phyloP scores from a whole-genome alignment of 2,329 filamentous ascomycete species.

The Fusarium incarnatum region DNA sequence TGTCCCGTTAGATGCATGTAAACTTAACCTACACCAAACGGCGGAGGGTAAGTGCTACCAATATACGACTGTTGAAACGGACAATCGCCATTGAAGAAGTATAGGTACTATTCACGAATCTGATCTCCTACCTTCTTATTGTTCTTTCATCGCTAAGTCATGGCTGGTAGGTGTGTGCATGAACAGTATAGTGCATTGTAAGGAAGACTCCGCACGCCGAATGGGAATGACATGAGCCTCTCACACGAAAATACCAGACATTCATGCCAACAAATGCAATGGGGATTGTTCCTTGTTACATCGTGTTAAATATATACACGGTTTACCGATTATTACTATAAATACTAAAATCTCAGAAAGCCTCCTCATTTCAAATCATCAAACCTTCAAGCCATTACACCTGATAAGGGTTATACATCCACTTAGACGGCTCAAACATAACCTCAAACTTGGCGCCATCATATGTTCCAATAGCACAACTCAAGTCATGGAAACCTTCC shows the following conservation, averaged over 20 bases:
- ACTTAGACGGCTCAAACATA: constrained; percentile 68
- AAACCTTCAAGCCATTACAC: constrained; percentile 17
- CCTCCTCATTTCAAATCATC: neutral
- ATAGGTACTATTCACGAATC: too few species aligned
- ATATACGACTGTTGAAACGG: neutral
- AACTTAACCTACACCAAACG: neutral
- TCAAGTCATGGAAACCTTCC: constrained; percentile 77
- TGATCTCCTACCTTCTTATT: too few species aligned
- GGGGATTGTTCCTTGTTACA: constrained; percentile 12
- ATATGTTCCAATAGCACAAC: constrained; percentile 77
- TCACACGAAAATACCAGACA: too few species aligned
- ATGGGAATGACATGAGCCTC: too few species aligned
- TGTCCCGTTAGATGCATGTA: constrained; percentile 46
- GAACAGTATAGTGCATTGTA: too few species aligned
- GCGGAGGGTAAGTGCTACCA: neutral
- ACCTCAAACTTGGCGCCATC: constrained; percentile 76
- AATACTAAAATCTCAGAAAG: neutral
- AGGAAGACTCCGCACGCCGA: too few species aligned
- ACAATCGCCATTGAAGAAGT: too few species aligned
- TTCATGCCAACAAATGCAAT: too few species aligned
- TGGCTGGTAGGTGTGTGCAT: too few species aligned
- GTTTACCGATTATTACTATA: neutral
- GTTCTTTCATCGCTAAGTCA: too few species aligned
- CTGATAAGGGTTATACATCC: constrained; percentile 61
- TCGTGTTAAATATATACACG: neutral